Conservation (phyloP, 257 asterid species). For the Scutellaria galericulata region DNA sequence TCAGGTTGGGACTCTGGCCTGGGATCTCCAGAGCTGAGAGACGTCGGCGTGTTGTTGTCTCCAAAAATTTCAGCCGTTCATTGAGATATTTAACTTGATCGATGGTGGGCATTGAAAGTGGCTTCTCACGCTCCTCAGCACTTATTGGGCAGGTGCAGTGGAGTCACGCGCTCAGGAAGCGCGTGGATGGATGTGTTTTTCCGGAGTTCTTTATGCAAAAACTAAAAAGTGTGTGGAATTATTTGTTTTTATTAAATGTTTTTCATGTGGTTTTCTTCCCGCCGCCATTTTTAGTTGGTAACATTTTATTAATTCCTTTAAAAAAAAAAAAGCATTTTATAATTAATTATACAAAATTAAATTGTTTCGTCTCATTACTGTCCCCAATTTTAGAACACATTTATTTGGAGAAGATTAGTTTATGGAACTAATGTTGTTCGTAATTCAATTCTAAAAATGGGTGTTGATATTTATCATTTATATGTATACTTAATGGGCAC, state of each 20-base stretch:
- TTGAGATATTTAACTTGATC: conserved; percentile 37
- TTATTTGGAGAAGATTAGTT: too few relatives aligned
- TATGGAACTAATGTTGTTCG: too few relatives aligned
- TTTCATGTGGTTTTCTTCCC: conserved; percentile 8
- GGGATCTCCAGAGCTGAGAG: conserved; percentile 39
- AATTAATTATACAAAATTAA: too few relatives aligned
- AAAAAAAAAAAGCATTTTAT: too few relatives aligned
- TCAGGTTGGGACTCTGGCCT: conserved; percentile 43
- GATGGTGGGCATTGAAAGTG: conserved; percentile 30
- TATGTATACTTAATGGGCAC: too few relatives aligned
- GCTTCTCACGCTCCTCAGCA: conserved; percentile 22
- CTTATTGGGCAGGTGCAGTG: conserved; percentile 3
- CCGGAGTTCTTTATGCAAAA: not conserved
- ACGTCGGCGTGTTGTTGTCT: conserved; percentile 37
- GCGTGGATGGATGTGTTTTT: conserved; percentile 28
- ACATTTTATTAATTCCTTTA: not conserved
- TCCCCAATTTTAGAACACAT: too few relatives aligned
- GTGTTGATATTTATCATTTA: too few relatives aligned
- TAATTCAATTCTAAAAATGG: too few relatives aligned
- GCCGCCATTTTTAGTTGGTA: conserved; percentile 3
- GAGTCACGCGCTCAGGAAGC: conserved; percentile 38
- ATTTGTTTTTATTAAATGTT: not conserved
- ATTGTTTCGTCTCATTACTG: too few relatives aligned
- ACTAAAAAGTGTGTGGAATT: not conserved
- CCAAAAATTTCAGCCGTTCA: conserved; percentile 37